Evolutionary conservation across 306 rosid genomes (phyloP), one percentile per base, ranked within the genome.

Genomic region (Prunus campanulata): DNA sequence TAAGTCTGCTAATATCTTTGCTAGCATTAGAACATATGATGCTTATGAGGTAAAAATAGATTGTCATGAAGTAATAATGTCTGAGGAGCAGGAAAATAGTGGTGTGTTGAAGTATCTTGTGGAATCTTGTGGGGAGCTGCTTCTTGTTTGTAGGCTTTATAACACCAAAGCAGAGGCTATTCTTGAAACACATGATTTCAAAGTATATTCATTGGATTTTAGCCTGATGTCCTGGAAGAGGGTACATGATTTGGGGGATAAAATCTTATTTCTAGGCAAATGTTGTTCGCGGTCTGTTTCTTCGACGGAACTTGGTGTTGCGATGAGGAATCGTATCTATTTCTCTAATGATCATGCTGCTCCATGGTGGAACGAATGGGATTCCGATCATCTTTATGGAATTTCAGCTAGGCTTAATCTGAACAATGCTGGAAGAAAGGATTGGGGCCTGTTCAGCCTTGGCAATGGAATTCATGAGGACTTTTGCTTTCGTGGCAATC

Each of bases 371-470:
- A 90, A 90, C 46, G 91, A 90, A 69, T 90, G 92, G 93, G 89
- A 90, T 76, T 81, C 89, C 24, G 51, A 76, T 80, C 87, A 86
- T 76, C 74, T 87, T 39, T 81, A 66, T 76, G 88, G 83, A 22
- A 16, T 83, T 39, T 74, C 88, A 25, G 15, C 81, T 54, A 81
- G 76, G 18, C 63, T 77, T 25, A 88, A 88, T 3, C 60, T 80
- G 39, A 70, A 71, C 12, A 80, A 78, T 74, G 20, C 77, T 14
- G 80, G 70, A 11, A 61, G 85, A 60, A 82, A 70, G 74, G 79
- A 88, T n/a, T 90, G 90, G 93, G 90, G 90, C 16, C 18, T 49
- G 81, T 86, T 85, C 85, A 81, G 11, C 55, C 85, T 88, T 9
- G 20, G 69, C 63, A 76, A 72, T 5, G 75, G 39, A 4, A 55